Evolutionary conservation across 768 basidiomycete species (phyloP).

Genomic region (Trametes maxima): DNA sequence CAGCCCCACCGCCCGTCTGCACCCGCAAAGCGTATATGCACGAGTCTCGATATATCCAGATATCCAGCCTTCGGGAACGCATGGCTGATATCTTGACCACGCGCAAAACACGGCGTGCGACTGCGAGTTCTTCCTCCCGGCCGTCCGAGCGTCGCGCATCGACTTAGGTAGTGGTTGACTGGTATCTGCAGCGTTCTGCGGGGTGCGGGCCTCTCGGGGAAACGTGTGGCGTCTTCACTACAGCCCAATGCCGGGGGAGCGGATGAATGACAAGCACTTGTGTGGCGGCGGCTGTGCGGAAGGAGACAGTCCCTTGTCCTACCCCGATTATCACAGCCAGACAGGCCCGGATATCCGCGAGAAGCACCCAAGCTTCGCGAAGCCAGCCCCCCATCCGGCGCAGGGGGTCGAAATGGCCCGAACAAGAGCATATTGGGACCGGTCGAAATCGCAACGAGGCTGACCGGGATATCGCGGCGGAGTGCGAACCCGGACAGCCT

Average conservation of each 20-base stretch:
- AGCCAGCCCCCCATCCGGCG: neutral
- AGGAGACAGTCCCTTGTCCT: neutral
- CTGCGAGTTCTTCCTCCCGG: no score
- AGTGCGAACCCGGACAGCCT: neutral
- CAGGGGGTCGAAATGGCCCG: neutral
- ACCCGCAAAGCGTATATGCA: neutral
- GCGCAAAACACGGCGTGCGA: neutral
- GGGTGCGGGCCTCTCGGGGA: no score
- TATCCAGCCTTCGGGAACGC: neutral
- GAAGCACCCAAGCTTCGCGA: neutral
- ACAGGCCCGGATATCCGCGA: neutral
- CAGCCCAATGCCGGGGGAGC: neutral
- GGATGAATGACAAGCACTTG: neutral
- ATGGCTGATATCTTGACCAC: neutral
- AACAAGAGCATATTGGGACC: neutral
- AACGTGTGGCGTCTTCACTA: neutral
- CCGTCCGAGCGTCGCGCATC: neutral
- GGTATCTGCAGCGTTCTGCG: no score
- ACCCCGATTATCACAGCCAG: no score
- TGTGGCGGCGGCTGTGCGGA: neutral
- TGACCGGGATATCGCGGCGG: conserved; percentile 1
- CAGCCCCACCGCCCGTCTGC: no score
- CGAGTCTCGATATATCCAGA: neutral
- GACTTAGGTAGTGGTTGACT: neutral
- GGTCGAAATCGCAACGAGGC: neutral